Percentiles rank a stretch among this genome's conserved stretches.
phyloP scores from a whole-genome alignment of 1,284 basidiomycete genomes.

The Exobasidium rhododendri region DNA sequence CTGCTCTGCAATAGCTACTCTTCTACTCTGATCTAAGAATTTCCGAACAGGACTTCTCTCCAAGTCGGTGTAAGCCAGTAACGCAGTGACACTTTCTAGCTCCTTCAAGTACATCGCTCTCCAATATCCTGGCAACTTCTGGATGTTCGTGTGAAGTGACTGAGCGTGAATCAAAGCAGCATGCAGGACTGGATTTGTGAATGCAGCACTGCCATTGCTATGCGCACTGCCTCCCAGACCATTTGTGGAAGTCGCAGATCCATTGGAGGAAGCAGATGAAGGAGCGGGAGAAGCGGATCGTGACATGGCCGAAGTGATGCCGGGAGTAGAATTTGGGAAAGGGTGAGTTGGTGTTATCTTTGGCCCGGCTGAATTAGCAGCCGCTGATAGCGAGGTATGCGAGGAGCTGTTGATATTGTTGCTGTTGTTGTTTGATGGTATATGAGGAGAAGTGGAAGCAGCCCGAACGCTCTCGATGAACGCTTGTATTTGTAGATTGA shows the following conservation, averaged over 20 bases:
- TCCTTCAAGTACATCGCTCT: slow-evolving; percentile 65
- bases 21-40: slow-evolving; percentile 69
- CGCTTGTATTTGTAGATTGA: slow-evolving; percentile 76
- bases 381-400: not conserved
- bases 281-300: slow-evolving; percentile 35
- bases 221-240: slow-evolving; percentile 29
- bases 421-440: no score
- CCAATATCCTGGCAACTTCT: slow-evolving; percentile 35
- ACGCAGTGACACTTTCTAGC: slow-evolving; percentile 67
- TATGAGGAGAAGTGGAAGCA: not conserved
- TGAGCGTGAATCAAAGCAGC: slow-evolving; percentile 39
- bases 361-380: not conserved
- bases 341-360: not conserved
- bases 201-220: slow-evolving; percentile 17
- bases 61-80: slow-evolving; percentile 72
- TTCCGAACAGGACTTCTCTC: slow-evolving; percentile 67
- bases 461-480: slow-evolving; percentile 75
- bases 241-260: slow-evolving; percentile 21
- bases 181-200: slow-evolving; percentile 30
- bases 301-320: slow-evolving; percentile 7
- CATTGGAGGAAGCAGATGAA: slow-evolving; percentile 17
- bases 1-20: slow-evolving; percentile 76
- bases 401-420: not conserved
- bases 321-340: not conserved
- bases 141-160: slow-evolving; percentile 33